Conservation (phyloP, 139 green algal genomes). For the Chlamydomonas incerta region DNA sequence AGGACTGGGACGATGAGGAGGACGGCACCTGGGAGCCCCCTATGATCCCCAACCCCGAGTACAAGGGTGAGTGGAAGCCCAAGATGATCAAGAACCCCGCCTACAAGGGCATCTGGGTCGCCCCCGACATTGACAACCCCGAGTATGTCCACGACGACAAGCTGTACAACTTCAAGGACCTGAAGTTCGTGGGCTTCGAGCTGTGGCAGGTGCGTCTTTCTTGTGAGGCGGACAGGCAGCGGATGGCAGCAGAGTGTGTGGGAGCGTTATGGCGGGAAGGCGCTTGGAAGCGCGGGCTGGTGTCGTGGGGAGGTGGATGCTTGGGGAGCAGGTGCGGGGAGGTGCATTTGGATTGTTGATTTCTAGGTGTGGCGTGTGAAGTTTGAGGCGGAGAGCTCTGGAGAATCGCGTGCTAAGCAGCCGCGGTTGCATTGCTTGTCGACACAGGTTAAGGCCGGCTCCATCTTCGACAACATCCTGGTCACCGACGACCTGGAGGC, state of each 20-base stretch:
- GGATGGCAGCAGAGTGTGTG: not conserved
- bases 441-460: conserved; percentile 89
- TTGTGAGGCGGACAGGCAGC: not conserved
- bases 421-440: too few relatives aligned
- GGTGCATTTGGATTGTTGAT: too few relatives aligned
- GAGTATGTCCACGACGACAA: conserved; percentile 79
- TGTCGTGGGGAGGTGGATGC: too few relatives aligned
- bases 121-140: conserved; percentile 89
- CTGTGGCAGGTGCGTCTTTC: conserved; percentile 81
- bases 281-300: too few relatives aligned
- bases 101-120: conserved; percentile 87
- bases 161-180: conserved; percentile 80
- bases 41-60: conserved; percentile 90
- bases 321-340: too few relatives aligned
- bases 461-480: conserved; percentile 95
- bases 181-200: conserved; percentile 89
- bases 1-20: conserved; percentile 94
- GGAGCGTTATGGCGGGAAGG: too few relatives aligned
- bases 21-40: conserved; percentile 89
- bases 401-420: too few relatives aligned
- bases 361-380: too few relatives aligned
- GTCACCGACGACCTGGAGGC: conserved; percentile 80
- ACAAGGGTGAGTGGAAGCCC: conserved; percentile 90
- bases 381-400: too few relatives aligned
- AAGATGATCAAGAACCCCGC: conserved; percentile 78